Base-by-base conservation (phyloP, 2,329 filamentous ascomycete species). In the Phialophora tarda region DNA sequence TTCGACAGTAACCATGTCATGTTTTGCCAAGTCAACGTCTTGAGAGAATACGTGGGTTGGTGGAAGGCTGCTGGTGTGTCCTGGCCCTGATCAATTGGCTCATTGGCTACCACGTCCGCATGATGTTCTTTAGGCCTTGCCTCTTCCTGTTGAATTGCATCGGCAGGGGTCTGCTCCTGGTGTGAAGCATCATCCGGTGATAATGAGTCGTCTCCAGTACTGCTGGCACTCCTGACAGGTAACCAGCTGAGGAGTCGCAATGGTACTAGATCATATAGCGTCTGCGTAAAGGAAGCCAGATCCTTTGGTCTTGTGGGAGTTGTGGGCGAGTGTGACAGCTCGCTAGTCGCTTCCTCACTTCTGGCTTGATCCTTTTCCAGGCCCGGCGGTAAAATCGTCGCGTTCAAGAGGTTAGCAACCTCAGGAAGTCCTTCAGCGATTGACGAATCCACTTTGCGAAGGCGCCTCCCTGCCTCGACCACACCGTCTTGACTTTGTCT, bases 231-330 rank as follows among this genome's bases (percentile, higher is more conserved):
- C 21, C n/a, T 48, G 3, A 50, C 71, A n/a, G 81, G 79, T 58
- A 82, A 72, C 80, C 80, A 82, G 69, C 81, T 79, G 8, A 82
- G 75, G 77, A 82, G 79, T 51, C 80, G 75, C 41, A 83, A 66
- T 2, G 80, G 77, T 8, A 81, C 65, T 0, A 82, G 81, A 70
- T 83, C 80, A 62, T 84, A 86, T 0, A 87, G 74, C 66, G 83
- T 84, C 70, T 89, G 88, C 1, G 85, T 84, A 64, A 89, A 86
- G 1, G 87, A 88, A 72, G 86, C 86, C 0, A 82, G 81, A 71
- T 89, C 87, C 71, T 84, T 63, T 4, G 74, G 59, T 65, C 64
- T 59, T 14, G 50, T 51, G 47, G 54, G 50, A 23, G 59, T 32
- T 10, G 59, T 23, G 3, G 47, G 12, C 14, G 48, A 24, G 2